Conservation (phyloP, 2,329 filamentous ascomycete genomes). For the Ascochyta pisi region DNA sequence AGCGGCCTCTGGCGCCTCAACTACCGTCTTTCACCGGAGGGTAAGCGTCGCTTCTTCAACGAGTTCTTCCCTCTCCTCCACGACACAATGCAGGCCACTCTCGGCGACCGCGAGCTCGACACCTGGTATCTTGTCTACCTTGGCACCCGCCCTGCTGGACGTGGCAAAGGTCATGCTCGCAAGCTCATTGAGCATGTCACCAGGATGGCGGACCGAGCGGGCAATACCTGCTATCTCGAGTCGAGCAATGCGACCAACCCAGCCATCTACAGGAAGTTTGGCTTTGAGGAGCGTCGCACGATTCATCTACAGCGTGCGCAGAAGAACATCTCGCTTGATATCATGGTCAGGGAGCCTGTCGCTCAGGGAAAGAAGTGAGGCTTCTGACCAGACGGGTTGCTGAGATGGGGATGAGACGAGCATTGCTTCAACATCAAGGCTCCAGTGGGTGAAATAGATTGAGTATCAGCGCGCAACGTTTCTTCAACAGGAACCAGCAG, state of each 20-base stretch:
- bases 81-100: constrained; percentile 71
- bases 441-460: neutral
- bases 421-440: constrained; percentile 36
- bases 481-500: constrained; percentile 33
- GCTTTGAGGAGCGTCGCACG: constrained; percentile 70
- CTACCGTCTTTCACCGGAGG: constrained; percentile 76
- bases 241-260: constrained; percentile 74
- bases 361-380: constrained; percentile 28
- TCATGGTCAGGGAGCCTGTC: constrained; percentile 80
- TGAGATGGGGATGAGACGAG: constrained; percentile 5
- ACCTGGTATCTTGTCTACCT: constrained; percentile 86
- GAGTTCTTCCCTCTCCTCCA: constrained; percentile 80
- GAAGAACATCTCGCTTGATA: constrained; percentile 69
- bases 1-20: constrained; percentile 79
- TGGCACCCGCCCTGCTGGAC: constrained; percentile 73
- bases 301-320: constrained; percentile 68
- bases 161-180: constrained; percentile 75
- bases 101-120: constrained; percentile 70
- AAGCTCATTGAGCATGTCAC: constrained; percentile 76
- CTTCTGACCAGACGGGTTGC: constrained; percentile 9
- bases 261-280: constrained; percentile 75
- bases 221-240: constrained; percentile 77
- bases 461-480: neutral
- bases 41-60: constrained; percentile 74
- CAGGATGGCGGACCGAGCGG: constrained; percentile 68